Base-by-base conservation (phyloP, 2,329 filamentous ascomycete genomes). In the Aspergillus novofumigatus region DNA sequence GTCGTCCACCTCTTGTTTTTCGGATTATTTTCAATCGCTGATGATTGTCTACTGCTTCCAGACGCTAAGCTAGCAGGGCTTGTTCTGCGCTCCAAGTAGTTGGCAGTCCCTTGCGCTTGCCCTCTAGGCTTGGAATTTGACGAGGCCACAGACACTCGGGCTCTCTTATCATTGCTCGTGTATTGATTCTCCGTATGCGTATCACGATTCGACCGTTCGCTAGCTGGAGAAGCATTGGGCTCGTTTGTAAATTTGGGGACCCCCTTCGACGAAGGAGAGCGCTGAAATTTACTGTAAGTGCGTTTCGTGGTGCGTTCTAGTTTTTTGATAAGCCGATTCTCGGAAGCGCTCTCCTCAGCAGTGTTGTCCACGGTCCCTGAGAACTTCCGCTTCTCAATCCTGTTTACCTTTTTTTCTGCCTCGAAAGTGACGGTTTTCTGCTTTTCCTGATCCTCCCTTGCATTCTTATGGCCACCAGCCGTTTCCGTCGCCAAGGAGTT, bases 41-140 rank as follows among this genome's bases (percentile, higher is more conserved):
- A 56, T 20, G 57, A 44, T 32, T 63, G 55, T 49, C 59, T 62
- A 45, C 67, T 69, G 45, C 62, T 68, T n/a, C 66, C 68, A 51
- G 68, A 69, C 20, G 67, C 66, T 28, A 72, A 62, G 2, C 59
- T 61, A 5, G 65, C 63, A 23, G 73, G 69, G n/a, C 67, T 72
- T 17, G 60, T 54, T 45, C 65, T 65, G 57, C 64, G 66, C 21
- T 67, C 66, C 26, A 65, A 64, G 28, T 62, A 65, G n/a, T 65
- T 63, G 3, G 61, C 62, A 25, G 41, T 45, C 10, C 58, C 60
- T 23, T 62, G 61, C 21, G 58, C 52, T 42, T 66, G 62, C 21
- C 57, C 59, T 32, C 47, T 50, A 8, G 61, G 51, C 29, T 53
- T 59, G 14, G 55, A 21, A 29, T 51, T 44, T 20, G 49, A 29